A percentile compares a stretch with the other conserved stretches of the same genome.
Evolutionary conservation across 164 flowering plant species (phyloP).

Genomic region (Nymphaea colorata): DNA sequence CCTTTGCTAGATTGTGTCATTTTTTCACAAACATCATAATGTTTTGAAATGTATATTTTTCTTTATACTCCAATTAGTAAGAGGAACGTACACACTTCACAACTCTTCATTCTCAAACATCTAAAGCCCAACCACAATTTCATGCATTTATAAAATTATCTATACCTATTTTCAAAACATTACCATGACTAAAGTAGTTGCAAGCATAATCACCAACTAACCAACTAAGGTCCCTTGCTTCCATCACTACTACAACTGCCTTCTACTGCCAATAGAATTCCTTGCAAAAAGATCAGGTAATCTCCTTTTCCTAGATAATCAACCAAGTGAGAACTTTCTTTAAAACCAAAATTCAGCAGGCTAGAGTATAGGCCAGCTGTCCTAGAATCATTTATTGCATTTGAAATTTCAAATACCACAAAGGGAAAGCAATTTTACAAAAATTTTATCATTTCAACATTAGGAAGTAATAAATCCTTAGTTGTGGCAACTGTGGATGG

Average conservation of each 20-base stretch:
- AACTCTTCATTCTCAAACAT: background rate
- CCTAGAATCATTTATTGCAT: slow-evolving; percentile 51
- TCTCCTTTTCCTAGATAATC: slow-evolving; percentile 22
- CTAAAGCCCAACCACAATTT: background rate
- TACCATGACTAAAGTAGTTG: background rate
- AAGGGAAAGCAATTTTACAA: slow-evolving; percentile 57
- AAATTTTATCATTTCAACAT: slow-evolving; percentile 36
- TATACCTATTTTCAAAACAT: too few species aligned
- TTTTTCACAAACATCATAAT: too few species aligned
- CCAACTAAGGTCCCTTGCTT: slow-evolving; percentile 99
- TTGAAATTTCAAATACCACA: slow-evolving; percentile 56
- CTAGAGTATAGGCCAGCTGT: slow-evolving; percentile 21
- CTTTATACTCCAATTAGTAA: too few species aligned
- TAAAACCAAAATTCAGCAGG: slow-evolving; percentile 17
- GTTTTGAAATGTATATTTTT: too few species aligned
- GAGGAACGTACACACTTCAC: too few species aligned
- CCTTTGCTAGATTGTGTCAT: too few species aligned
- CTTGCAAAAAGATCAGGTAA: slow-evolving; percentile 20
- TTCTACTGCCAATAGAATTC: slow-evolving; percentile 60
- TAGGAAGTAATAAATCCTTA: slow-evolving; percentile 31
- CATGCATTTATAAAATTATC: too few species aligned
- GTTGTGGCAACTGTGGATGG: slow-evolving; percentile 51
- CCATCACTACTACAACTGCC: slow-evolving; percentile 79
- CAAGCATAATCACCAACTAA: slow-evolving; percentile 96
- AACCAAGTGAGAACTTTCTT: slow-evolving; percentile 8